Percentiles rank a stretch among this genome's conserved stretches.
Evolutionary conservation across 2,329 filamentous ascomycete genomes (phyloP).

Genomic region (Alternaria rosae): DNA sequence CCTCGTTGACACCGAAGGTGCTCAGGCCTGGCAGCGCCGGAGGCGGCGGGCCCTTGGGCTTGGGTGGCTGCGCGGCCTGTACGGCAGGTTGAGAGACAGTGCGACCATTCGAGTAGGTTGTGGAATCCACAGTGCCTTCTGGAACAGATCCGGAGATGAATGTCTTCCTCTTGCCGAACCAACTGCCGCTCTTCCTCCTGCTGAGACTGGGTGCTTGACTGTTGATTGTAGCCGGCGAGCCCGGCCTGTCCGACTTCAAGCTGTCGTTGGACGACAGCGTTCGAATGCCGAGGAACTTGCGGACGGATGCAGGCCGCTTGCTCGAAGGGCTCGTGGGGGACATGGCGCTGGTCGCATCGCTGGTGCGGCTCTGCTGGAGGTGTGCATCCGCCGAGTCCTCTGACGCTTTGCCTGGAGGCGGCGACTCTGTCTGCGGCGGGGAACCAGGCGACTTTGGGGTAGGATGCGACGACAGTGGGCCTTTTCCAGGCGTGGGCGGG

Average conservation of each 20-base stretch:
- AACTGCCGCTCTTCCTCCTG: slow-evolving; percentile 50
- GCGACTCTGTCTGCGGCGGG: slow-evolving; percentile 28
- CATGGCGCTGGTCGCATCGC: slow-evolving; percentile 39
- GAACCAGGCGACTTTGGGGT: slow-evolving; percentile 45
- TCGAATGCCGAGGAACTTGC: slow-evolving; percentile 51
- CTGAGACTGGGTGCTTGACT: slow-evolving; percentile 40
- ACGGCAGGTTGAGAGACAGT: slow-evolving; percentile 24
- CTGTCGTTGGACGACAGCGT: slow-evolving; percentile 48
- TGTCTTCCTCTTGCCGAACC: slow-evolving; percentile 51
- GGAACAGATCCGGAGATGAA: slow-evolving; percentile 43
- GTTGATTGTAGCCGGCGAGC: slow-evolving; percentile 46
- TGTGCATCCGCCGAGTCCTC: slow-evolving; percentile 24
- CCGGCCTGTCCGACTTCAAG: slow-evolving; percentile 46
- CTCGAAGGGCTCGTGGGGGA: slow-evolving; percentile 42
- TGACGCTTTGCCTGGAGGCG: slow-evolving; percentile 28
- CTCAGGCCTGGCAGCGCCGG: slow-evolving; percentile 50
- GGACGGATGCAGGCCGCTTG: slow-evolving; percentile 50
- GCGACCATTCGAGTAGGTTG: slow-evolving; percentile 29
- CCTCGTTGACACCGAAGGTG: slow-evolving; percentile 46
- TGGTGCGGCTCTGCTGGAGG: slow-evolving; percentile 34
- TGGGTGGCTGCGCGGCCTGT: slow-evolving; percentile 19
- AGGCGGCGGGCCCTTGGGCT: slow-evolving; percentile 49
- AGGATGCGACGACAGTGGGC: slow-evolving; percentile 52
- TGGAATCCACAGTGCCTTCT: slow-evolving; percentile 40
- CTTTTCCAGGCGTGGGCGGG: slow-evolving; percentile 49